Evolutionary conservation across 163 green algal genomes (phyloP).

Genomic region (Chlorella variabilis): DNA sequence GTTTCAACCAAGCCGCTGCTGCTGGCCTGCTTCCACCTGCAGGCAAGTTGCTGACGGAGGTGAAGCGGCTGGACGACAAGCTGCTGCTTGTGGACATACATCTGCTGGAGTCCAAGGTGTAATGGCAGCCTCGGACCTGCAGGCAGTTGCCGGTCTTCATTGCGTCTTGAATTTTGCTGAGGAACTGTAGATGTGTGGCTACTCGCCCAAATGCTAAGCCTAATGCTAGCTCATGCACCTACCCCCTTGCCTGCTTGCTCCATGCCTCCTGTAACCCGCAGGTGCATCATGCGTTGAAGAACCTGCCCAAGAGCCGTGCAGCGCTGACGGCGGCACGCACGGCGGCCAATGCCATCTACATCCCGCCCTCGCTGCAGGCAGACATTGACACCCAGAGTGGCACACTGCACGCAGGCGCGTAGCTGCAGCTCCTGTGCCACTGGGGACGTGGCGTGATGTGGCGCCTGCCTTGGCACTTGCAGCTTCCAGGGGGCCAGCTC

Average conservation of each 20-base stretch:
- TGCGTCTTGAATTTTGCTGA: background rate
- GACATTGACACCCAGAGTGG: slow-evolving; percentile 95
- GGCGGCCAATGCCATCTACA: slow-evolving; percentile 97
- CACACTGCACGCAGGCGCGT: slow-evolving; percentile 76
- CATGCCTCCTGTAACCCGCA: slow-evolving; percentile 39
- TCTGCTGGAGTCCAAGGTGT: slow-evolving; percentile 86
- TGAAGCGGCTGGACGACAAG: slow-evolving; percentile 99
- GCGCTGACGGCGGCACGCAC: slow-evolving; percentile 94
- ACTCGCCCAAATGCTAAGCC: too few species aligned
- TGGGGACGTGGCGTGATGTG: too few species aligned
- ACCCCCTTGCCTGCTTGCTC: background rate
- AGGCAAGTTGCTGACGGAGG: slow-evolving; percentile 87
- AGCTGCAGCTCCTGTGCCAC: too few species aligned
- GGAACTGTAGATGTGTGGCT: too few species aligned
- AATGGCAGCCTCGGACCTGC: background rate
- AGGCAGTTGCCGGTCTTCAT: background rate
- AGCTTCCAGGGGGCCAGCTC: too few species aligned
- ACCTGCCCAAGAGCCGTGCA: slow-evolving; percentile 93
- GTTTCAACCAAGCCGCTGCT: background rate
- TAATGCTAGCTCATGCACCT: too few species aligned
- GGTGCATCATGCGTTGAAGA: slow-evolving; percentile 89
- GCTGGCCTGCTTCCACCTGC: background rate
- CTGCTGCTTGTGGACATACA: slow-evolving; percentile 98
- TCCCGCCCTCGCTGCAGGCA: slow-evolving; percentile 87
- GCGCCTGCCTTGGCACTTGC: too few species aligned